A percentile compares a stretch with the other conserved stretches of the same genome.
phyloP scores from a whole-genome alignment of 2,329 filamentous ascomycete genomes.

The Neopestalotiopsis sp. region DNA sequence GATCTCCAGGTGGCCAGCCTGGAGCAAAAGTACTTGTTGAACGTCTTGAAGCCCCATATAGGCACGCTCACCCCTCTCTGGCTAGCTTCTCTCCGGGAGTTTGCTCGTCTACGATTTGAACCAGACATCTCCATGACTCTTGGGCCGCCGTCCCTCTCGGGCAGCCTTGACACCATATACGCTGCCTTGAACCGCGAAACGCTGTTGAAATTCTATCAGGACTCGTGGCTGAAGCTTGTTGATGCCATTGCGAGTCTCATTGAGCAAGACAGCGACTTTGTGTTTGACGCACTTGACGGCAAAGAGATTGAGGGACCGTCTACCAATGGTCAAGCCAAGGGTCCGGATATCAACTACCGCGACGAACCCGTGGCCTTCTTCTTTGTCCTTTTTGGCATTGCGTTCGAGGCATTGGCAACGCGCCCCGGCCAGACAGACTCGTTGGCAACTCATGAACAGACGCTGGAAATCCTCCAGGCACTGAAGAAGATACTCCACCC shows the following conservation, averaged over 20 bases:
- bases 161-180: slow-evolving; percentile 91
- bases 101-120: slow-evolving; percentile 91
- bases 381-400: slow-evolving; percentile 95
- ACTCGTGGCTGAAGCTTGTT: slow-evolving; percentile 94
- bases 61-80: slow-evolving; percentile 89
- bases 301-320: slow-evolving; percentile 63
- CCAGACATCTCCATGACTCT: slow-evolving; percentile 94
- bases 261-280: slow-evolving; percentile 96
- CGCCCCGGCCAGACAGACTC: slow-evolving; percentile 70
- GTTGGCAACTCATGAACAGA: slow-evolving; percentile 76
- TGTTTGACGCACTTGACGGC: slow-evolving; percentile 94
- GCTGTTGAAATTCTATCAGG: slow-evolving; percentile 92
- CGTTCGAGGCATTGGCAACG: slow-evolving; percentile 92
- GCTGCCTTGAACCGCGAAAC: slow-evolving; percentile 94
- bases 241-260: slow-evolving; percentile 97
- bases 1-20: slow-evolving; percentile 93
- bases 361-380: slow-evolving; percentile 99
- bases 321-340: slow-evolving; percentile 60
- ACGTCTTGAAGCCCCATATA: slow-evolving; percentile 90
- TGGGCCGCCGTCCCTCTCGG: slow-evolving; percentile 79
- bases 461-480: slow-evolving; percentile 85
- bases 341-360: slow-evolving; percentile 90
- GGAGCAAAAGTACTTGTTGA: slow-evolving; percentile 86
- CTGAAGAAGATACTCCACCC: slow-evolving; percentile 95
- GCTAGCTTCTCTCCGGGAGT: slow-evolving; percentile 92